A percentile compares a stretch with the other conserved stretches of the same genome.
phyloP scores from a whole-genome alignment of 2,329 filamentous ascomycete genomes.

The Calonectria pseudoturangicola region DNA sequence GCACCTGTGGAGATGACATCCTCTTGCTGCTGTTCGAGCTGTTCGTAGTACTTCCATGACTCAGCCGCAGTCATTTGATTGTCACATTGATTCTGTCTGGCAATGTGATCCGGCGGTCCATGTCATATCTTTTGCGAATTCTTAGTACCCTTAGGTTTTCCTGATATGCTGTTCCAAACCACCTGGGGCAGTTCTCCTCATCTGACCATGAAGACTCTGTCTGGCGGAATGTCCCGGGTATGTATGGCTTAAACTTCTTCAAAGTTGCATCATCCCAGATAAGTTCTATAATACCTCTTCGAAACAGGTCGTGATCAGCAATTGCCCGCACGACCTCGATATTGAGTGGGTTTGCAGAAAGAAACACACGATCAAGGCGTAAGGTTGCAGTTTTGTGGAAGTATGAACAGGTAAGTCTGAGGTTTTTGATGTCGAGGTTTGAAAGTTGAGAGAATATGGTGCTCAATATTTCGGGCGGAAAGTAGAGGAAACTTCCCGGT shows the following conservation, averaged over 20 bases:
- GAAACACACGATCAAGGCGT: constrained; percentile 56
- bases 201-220: not conserved
- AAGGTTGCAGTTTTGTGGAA: not conserved
- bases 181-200: not conserved
- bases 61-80: not conserved
- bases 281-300: constrained; percentile 50
- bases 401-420: not conserved
- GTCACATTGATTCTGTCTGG: not conserved
- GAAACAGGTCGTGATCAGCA: constrained; percentile 59
- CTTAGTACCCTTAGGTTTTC: not conserved
- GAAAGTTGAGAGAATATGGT: not conserved
- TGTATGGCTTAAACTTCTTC: not conserved
- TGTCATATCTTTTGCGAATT: not conserved
- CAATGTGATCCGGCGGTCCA: not conserved
- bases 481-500: not conserved
- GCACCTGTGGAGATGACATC: not conserved
- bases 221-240: no score
- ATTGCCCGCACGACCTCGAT: constrained; percentile 61
- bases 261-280: constrained; percentile 11
- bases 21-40: not conserved
- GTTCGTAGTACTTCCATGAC: not conserved
- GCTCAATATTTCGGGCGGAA: not conserved
- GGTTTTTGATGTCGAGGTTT: constrained; percentile 11
- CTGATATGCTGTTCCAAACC: not conserved
- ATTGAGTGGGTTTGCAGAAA: constrained; percentile 63